phyloP scores from a whole-genome alignment of 768 basidiomycete species.

The Leccinum aurantiacum region DNA sequence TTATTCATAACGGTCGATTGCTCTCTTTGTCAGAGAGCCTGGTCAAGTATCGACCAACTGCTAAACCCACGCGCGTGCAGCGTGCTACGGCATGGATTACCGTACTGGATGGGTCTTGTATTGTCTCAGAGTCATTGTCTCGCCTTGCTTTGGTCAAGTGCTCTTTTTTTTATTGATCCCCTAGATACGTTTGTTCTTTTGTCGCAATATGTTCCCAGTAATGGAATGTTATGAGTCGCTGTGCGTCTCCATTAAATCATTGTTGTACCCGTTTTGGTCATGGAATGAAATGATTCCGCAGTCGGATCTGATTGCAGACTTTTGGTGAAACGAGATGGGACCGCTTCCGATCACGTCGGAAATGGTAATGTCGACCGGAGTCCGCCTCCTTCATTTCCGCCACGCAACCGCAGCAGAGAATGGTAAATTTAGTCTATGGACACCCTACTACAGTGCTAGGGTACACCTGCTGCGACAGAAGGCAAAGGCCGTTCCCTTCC shows the following conservation, averaged over 20 bases:
- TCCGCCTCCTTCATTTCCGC: constrained; percentile 14
- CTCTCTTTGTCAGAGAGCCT: constrained; percentile 30
- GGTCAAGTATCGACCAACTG: constrained; percentile 18
- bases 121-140: constrained; percentile 9
- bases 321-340: neutral
- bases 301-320: neutral
- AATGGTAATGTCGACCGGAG: neutral
- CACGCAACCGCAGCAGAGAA: constrained; percentile 14
- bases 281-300: neutral
- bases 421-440: constrained; percentile 7
- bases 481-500: neutral
- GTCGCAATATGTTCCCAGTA: constrained; percentile 9
- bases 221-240: constrained; percentile 12
- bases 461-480: neutral
- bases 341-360: constrained; percentile 9
- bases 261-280: neutral
- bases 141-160: constrained; percentile 38
- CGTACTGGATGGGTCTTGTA: constrained; percentile 32
- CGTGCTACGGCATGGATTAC: constrained; percentile 26
- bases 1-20: constrained; percentile 29
- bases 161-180: constrained; percentile 14
- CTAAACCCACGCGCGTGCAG: constrained; percentile 20
- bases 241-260: neutral
- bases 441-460: constrained; percentile 1
- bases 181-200: constrained; percentile 15